Evolutionary conservation across 2,329 filamentous ascomycete species (phyloP).

Genomic region (Dryadomyces quercus-mongolicae): DNA sequence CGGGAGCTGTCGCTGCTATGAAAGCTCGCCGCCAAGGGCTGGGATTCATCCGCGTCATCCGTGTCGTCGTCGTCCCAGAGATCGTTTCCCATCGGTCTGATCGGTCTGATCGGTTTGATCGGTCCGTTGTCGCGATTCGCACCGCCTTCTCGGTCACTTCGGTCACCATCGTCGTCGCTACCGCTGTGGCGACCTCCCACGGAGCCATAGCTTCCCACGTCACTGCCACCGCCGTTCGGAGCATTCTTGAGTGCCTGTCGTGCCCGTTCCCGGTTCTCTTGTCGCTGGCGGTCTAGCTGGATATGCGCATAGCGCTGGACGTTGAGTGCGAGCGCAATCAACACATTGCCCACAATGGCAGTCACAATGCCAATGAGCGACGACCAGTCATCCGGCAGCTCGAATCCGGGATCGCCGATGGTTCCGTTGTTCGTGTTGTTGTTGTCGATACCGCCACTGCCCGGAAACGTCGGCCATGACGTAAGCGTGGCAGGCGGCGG

Average conservation of each 20-base stretch:
- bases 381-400: slow-evolving; percentile 59
- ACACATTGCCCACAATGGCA: slow-evolving; percentile 80
- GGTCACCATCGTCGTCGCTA: slow-evolving; percentile 11
- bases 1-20: slow-evolving; percentile 25
- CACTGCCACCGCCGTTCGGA: slow-evolving; percentile 13
- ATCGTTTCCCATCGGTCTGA: not conserved
- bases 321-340: slow-evolving; percentile 92
- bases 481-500: slow-evolving; percentile 6
- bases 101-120: not conserved
- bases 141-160: too few relatives aligned
- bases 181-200: not conserved
- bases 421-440: slow-evolving; percentile 11
- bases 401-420: slow-evolving; percentile 26
- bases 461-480: slow-evolving; percentile 10
- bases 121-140: too few relatives aligned
- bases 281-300: slow-evolving; percentile 60
- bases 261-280: slow-evolving; percentile 41
- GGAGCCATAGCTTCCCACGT: slow-evolving; percentile 5
- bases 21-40: slow-evolving; percentile 39
- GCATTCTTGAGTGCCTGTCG: slow-evolving; percentile 39
- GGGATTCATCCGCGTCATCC: slow-evolving; percentile 28
- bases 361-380: slow-evolving; percentile 91
- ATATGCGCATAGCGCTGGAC: slow-evolving; percentile 95
- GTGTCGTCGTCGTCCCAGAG: slow-evolving; percentile 21
- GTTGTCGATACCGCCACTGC: slow-evolving; percentile 10